phyloP scores from a whole-genome alignment of 2,329 filamentous ascomycete genomes.

The Beauveria asiatica region DNA sequence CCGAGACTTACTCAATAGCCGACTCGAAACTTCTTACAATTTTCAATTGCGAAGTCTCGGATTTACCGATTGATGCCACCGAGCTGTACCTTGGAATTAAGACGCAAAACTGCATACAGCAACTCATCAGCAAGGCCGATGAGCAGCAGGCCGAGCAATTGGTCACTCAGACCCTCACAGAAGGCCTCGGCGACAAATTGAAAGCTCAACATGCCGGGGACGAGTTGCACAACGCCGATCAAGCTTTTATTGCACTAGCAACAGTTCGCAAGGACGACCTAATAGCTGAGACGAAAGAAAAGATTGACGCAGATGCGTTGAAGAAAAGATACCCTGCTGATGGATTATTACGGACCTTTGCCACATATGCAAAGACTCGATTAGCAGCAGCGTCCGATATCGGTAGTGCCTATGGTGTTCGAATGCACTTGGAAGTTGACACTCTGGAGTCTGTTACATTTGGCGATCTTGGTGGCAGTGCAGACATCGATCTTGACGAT shows the following conservation, averaged over 20 bases:
- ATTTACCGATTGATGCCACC: conserved; percentile 32
- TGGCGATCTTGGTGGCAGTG: conserved; percentile 19
- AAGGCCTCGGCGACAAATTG: conserved; percentile 44
- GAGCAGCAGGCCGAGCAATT: conserved; percentile 42
- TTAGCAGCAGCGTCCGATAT: conserved; percentile 26
- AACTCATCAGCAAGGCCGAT: conserved; percentile 40
- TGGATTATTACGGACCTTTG: conserved; percentile 28
- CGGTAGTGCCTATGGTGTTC: conserved; percentile 27
- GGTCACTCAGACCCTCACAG: conserved; percentile 47
- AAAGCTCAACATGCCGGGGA: conserved; percentile 24
- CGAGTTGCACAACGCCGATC: conserved; percentile 27
- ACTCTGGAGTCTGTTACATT: conserved; percentile 20
- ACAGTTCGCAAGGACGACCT: conserved; percentile 26
- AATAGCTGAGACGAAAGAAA: conserved; percentile 17
- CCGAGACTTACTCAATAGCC: conserved; percentile 31
- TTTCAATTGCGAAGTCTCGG: conserved; percentile 37
- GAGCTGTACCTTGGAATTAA: conserved; percentile 40
- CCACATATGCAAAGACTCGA: conserved; percentile 24
- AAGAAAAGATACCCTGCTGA: conserved; percentile 32
- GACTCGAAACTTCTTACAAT: conserved; percentile 38
- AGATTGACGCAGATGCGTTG: conserved; percentile 20
- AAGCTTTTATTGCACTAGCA: conserved; percentile 25
- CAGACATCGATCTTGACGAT: conserved; percentile 31
- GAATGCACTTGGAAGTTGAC: conserved; percentile 23
- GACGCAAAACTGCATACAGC: conserved; percentile 43